phyloP scores from a whole-genome alignment of 1,139 yeast genomes.

The Taphrina communis region DNA sequence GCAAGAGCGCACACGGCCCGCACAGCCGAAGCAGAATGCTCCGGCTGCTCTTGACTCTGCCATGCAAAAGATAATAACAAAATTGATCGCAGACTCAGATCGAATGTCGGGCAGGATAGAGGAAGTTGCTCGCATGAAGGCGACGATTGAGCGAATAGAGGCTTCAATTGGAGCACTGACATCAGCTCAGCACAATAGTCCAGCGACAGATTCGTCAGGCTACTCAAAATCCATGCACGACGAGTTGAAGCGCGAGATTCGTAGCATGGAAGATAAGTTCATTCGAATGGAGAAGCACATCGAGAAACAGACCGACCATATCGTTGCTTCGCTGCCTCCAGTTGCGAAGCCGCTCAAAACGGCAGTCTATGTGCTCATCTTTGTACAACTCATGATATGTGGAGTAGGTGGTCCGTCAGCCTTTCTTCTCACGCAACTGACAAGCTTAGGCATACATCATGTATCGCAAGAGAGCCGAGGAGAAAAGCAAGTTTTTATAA shows the following conservation, averaged over 20 bases:
- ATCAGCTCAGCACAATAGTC: background rate
- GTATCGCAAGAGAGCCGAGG: slow-evolving; percentile 21
- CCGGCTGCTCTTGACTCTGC: slow-evolving; percentile 22
- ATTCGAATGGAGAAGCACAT: slow-evolving; percentile 18
- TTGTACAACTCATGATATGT: slow-evolving; percentile 27
- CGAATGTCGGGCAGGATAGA: slow-evolving; percentile 13
- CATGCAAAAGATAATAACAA: slow-evolving; percentile 22
- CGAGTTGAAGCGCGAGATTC: slow-evolving; percentile 15
- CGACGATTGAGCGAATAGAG: slow-evolving; percentile 17
- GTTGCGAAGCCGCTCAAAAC: slow-evolving; percentile 16
- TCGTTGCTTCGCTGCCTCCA: slow-evolving; percentile 22
- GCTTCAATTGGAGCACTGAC: background rate
- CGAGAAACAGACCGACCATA: slow-evolving; percentile 28
- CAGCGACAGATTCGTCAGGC: slow-evolving; percentile 4
- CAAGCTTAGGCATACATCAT: slow-evolving; percentile 15
- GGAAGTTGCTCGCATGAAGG: slow-evolving; percentile 6
- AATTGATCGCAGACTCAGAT: slow-evolving; percentile 17
- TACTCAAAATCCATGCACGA: slow-evolving; percentile 16
- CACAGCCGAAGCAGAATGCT: background rate
- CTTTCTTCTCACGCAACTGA: background rate
- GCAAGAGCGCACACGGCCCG: background rate
- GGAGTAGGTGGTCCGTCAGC: slow-evolving; percentile 6
- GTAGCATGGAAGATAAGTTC: slow-evolving; percentile 25
- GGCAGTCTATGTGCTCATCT: slow-evolving; percentile 30
- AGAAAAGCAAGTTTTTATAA: slow-evolving; percentile 26